Conservation (phyloP, 2,329 filamentous ascomycete genomes). For the Fusarium poae region DNA sequence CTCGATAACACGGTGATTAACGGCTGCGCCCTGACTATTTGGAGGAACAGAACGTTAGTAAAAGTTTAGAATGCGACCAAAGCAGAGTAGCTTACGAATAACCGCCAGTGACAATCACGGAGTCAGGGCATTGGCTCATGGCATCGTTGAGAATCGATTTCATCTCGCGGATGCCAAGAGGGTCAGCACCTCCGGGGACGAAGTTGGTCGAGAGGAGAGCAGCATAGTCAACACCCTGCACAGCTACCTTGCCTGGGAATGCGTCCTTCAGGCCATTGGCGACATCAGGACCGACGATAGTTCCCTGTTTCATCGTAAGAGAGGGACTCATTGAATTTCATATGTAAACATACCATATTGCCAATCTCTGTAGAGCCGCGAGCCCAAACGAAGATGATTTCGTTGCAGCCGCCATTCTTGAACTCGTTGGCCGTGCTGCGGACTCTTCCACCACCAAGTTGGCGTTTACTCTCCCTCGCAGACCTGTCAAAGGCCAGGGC, state of each 20-base stretch:
- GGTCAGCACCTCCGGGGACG: background rate
- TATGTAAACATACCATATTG: background rate
- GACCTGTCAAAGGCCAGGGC: background rate
- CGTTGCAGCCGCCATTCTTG: background rate
- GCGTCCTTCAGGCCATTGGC: background rate
- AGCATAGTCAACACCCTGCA: background rate
- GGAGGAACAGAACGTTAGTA: background rate
- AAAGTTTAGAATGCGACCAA: too few species aligned
- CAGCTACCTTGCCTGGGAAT: background rate
- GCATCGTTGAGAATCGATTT: background rate
- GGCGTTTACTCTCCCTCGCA: background rate
- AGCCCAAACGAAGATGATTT: constrained; percentile 4
- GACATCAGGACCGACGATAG: background rate
- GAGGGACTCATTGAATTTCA: background rate
- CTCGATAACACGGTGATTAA: background rate
- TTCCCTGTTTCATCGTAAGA: background rate
- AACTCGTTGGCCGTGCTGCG: constrained; percentile 2
- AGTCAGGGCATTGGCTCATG: background rate
- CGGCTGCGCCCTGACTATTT: background rate
- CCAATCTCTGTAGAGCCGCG: background rate
- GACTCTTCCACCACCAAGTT: background rate
- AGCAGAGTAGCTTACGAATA: background rate
- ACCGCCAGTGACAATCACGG: background rate
- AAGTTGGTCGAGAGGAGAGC: background rate
- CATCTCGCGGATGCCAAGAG: background rate